Conservation (phyloP, 768 basidiomycete genomes). For the Kwoniella botswanensis region DNA sequence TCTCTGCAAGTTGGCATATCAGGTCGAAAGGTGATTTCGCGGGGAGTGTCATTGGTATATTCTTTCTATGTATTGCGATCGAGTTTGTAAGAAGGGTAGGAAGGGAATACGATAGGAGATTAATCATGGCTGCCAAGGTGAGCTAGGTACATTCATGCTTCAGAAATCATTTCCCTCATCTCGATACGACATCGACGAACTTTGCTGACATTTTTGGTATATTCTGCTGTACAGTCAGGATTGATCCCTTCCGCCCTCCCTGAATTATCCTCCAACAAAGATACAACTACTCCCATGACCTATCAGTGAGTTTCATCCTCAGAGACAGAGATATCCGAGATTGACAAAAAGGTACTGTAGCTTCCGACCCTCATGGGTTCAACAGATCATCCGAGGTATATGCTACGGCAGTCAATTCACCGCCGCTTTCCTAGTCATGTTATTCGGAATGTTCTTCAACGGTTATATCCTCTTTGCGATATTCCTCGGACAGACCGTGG, state of each 20-base stretch:
- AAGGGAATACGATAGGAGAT: conserved; percentile 56
- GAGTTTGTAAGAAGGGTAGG: conserved; percentile 54
- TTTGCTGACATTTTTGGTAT: too few relatives aligned
- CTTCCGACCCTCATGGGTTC: conserved; percentile 42
- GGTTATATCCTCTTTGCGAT: conserved; percentile 56
- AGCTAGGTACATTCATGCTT: neutral
- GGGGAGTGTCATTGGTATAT: conserved; percentile 57
- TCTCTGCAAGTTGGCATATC: conserved; percentile 53
- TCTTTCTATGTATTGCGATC: conserved; percentile 55
- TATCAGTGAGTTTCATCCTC: conserved; percentile 13
- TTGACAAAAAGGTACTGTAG: conserved; percentile 15
- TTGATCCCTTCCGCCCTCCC: neutral
- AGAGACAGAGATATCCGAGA: neutral
- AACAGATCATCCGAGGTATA: conserved; percentile 51
- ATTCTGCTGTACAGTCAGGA: neutral
- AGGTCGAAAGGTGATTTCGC: conserved; percentile 50
- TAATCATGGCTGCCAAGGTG: conserved; percentile 34
- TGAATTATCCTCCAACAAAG: conserved; percentile 6
- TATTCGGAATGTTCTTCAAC: conserved; percentile 58
- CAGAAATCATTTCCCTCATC: neutral
- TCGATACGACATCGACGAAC: too few relatives aligned
- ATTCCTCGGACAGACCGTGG: conserved; percentile 50
- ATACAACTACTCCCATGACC: neutral
- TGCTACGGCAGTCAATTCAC: conserved; percentile 54
- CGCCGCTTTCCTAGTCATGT: conserved; percentile 52